Percentiles rank a stretch among this genome's conserved stretches.
phyloP scores from a whole-genome alignment of 164 flowering plant species.

The Tetrastigma voinierianum region DNA sequence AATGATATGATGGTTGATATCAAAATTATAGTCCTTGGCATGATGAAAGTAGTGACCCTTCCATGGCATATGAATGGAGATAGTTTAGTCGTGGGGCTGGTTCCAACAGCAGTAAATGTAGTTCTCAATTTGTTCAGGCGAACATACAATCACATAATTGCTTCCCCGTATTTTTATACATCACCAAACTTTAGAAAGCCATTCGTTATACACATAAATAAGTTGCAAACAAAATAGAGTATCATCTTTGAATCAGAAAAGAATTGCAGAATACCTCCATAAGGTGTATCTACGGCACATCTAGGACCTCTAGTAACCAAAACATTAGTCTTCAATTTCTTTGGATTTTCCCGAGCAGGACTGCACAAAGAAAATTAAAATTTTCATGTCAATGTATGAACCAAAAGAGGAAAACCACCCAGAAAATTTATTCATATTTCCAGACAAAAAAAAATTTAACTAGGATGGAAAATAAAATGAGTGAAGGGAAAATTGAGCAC shows the following conservation, averaged over 20 bases:
- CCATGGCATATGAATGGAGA: no score
- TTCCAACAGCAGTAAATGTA: no score
- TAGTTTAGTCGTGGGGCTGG: no score
- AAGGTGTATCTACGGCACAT: slow-evolving; percentile 32
- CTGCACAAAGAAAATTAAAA: not conserved
- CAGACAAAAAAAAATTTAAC: no score
- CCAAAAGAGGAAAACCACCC: not conserved
- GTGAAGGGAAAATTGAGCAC: not conserved
- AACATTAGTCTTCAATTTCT: slow-evolving; percentile 6
- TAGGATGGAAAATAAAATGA: no score
- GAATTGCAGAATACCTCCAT: slow-evolving; percentile 24
- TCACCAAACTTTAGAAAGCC: not conserved
- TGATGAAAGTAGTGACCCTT: no score
- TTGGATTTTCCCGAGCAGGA: slow-evolving; percentile 8
- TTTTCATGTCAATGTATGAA: not conserved
- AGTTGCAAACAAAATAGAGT: not conserved
- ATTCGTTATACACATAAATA: not conserved
- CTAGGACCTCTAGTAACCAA: slow-evolving; percentile 13
- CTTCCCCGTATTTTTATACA: no score
- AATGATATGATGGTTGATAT: no score
- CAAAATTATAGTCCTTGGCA: no score
- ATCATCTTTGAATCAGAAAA: not conserved
- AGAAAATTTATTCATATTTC: not conserved
- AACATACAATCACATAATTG: no score
- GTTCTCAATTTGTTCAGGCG: no score